Conservation (phyloP, 768 basidiomycete species). For the Hydnomerulius pinastri region DNA sequence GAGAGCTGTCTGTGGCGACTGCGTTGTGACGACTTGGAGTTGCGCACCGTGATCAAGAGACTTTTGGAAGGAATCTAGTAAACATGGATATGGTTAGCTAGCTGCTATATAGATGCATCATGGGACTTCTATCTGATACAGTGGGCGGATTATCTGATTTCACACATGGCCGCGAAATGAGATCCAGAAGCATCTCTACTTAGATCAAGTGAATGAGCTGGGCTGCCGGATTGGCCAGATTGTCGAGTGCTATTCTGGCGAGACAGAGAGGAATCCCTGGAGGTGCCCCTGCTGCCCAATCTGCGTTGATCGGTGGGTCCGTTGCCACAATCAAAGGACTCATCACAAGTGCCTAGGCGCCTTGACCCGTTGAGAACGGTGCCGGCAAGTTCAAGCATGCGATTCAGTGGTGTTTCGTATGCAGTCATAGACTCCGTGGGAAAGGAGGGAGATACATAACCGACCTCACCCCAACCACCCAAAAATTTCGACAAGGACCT, state of each 20-base stretch:
- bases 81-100: neutral
- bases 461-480: neutral
- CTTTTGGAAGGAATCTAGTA: conserved; percentile 34
- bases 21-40: conserved; percentile 48
- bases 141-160: neutral
- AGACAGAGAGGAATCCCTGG: too few species aligned
- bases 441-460: conserved; percentile 6
- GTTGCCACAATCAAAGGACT: too few species aligned
- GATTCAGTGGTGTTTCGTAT: too few species aligned
- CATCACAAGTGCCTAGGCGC: too few species aligned
- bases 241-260: too few species aligned
- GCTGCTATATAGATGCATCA: neutral
- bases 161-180: neutral
- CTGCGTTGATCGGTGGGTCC: too few species aligned
- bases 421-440: conserved; percentile 8
- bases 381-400: too few species aligned
- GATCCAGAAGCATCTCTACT: too few species aligned
- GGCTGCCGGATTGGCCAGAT: neutral
- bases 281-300: too few species aligned
- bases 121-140: neutral
- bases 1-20: conserved; percentile 74
- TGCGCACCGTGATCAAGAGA: conserved; percentile 48
- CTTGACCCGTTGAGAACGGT: neutral
- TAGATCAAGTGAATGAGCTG: neutral
- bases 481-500: conserved; percentile 12